Evolutionary conservation across 768 basidiomycete species (phyloP), one percentile per base, ranked within the genome.

Genomic region (Amanita fuliginea): DNA sequence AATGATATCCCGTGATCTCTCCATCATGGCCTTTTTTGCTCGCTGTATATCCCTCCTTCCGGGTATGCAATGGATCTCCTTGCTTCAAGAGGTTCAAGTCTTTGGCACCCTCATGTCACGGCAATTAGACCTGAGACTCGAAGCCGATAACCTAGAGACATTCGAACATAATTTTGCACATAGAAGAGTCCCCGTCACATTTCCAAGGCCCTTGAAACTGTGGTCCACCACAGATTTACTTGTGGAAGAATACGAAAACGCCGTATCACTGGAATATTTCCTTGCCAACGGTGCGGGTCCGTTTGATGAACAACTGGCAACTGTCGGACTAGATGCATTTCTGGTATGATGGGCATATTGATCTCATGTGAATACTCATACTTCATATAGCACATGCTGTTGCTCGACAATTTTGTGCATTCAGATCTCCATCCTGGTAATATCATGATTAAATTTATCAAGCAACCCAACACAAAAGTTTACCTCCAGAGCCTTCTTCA

Each of bases 361-460:
- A 13, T 22, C 28, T 19, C 24, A 18, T 9, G 26, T 26, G 3
- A 16, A 36, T 22, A 21, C 37, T 41, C 22, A 49, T 22, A n/a
- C n/a, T 36, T 32, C 9, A 33, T 35, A 18, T 57, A 97, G 91
- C 92, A 97, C 67, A 99, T 99, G 96, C 79, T 99, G 16, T 71
- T 99, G 1, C 71, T 99, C 40, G 96, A 99, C 65, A 98, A 99
- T 65, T 99, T 96, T 65, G 92, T 95, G 8, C 96, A 98, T 62
- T 75, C 87, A 3, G 89, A 91, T 60, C 76, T 91, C 18, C 89
- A 90, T 62, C 86, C 89, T 2, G 95, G 95, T 26, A 98, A 98
- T 63, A 94, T 97, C 65, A 88, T 96, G 83, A 80, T 99, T 70
- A 96, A 95, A 62, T 98, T 98, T 69, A 84, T 80, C 60, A 89